Base-by-base conservation (phyloP, 352 stramenopile genomes). In the Phytopythium cucurbitacearum region DNA sequence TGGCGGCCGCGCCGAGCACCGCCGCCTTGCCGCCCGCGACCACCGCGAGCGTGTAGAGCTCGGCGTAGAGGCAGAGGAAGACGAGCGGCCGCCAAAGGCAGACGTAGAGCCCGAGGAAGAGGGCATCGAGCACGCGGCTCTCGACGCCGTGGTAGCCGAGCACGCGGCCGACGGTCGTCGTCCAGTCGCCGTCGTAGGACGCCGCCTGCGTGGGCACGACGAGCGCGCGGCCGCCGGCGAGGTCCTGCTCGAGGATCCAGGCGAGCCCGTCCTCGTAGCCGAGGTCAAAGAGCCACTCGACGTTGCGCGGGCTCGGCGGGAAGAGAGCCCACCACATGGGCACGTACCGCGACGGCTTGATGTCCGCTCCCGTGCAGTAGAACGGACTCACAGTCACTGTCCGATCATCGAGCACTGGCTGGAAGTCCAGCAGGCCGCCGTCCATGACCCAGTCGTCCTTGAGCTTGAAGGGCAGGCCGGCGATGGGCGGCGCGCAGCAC, bases 281-380 rank as follows among this genome's bases (percentile, higher is more conserved):
- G 33, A 94, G 54, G 44, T 95, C 75, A 48, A 93, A 92, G 15
- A 96, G 64, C 85, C 87, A 95, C 59, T 89, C 63, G 37, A 95
- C 70, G 51, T 91, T 77, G 11, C 79, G 70, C 40, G 71, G 60
- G 7, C 67, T 71, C 0, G 85, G 83, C 15, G 87, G 85, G 50
- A 89, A 74, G 35, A 94, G 3, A 1, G 73, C 79, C 86, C 86
- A 96, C 83, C 85, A 93, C 73, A 95, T 85, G 2, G 86, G 87
- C 56, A 96, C 82, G 55, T 95, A 96, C n/a, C 84, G 77, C 37
- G 81, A 94, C 11, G 87, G 85, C 59, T 95, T 95, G 58, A 95
- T 96, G 61, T 95, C 85, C 5, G 85, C 83, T n/a, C 73, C 65
- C 9, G 82, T 87, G 63, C 80, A 95, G 70, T 95, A 96, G 63